Percentiles rank a stretch among this genome's conserved stretches.
Conservation (phyloP, 768 basidiomycete species). For the Rossbeevera mucosa region DNA sequence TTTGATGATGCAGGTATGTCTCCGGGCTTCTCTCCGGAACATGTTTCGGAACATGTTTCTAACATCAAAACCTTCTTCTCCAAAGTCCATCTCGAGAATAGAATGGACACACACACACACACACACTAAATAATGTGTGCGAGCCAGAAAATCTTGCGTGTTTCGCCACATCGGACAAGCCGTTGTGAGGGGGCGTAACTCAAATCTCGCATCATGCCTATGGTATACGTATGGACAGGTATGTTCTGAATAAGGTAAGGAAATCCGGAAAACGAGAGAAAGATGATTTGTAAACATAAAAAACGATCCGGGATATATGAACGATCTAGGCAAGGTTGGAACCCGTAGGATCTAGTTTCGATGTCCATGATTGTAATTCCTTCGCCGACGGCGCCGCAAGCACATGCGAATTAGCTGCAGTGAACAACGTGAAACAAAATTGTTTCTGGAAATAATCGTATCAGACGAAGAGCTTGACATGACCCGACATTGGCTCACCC, state of each 20-base stretch:
- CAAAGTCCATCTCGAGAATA: slow-evolving; percentile 6
- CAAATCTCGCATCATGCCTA: slow-evolving; percentile 15
- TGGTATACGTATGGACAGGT: slow-evolving; percentile 27
- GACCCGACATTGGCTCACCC: slow-evolving; percentile 47
- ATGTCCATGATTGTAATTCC: slow-evolving; percentile 82
- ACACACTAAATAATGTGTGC: not conserved
- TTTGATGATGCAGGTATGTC: slow-evolving; percentile 6
- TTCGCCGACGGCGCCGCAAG: slow-evolving; percentile 77
- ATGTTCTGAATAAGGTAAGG: slow-evolving; percentile 18
- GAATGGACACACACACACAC: not conserved
- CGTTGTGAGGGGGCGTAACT: slow-evolving; percentile 1
- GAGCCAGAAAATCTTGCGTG: not conserved
- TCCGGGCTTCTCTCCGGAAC: slow-evolving; percentile 5
- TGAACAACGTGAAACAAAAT: slow-evolving; percentile 87
- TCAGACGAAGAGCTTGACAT: not conserved
- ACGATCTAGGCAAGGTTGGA: slow-evolving; percentile 40
- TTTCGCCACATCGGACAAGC: slow-evolving; percentile 5
- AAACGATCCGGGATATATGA: not conserved
- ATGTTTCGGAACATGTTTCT: slow-evolving; percentile 1
- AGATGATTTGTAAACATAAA: not conserved
- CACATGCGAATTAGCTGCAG: slow-evolving; percentile 87
- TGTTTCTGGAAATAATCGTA: slow-evolving; percentile 51
- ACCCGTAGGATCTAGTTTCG: slow-evolving; percentile 80
- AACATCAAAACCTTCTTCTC: slow-evolving; percentile 6
- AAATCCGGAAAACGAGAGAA: not conserved